phyloP scores from a whole-genome alignment of 169 alveolate genomes.

The Plasmodium gaboni region DNA sequence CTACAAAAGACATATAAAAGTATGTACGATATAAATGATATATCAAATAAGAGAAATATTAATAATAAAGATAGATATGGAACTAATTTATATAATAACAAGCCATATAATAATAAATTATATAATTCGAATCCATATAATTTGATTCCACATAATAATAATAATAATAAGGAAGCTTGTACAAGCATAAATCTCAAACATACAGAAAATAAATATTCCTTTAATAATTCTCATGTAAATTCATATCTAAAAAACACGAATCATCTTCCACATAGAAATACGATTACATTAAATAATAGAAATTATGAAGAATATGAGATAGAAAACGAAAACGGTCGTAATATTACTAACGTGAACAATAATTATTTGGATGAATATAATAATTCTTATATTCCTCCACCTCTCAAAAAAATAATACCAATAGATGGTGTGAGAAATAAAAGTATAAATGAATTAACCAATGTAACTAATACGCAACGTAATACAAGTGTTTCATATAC shows the following conservation, averaged over 20 bases:
- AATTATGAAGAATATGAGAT: no score
- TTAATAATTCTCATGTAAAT: no score
- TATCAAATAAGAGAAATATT: neutral
- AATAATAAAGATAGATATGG: neutral
- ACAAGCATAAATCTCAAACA: no score
- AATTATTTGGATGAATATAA: no score
- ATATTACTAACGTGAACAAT: no score
- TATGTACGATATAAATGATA: slow-evolving; percentile 57
- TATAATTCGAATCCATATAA: neutral
- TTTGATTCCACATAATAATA: neutral
- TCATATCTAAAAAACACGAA: no score
- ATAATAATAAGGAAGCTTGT: neutral
- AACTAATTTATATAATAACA: neutral
- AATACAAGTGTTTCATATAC: no score
- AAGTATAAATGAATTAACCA: neutral
- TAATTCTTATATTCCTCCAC: no score
- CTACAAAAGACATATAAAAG: slow-evolving; percentile 54
- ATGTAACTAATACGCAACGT: neutral
- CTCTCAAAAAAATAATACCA: neutral
- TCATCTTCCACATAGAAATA: no score
- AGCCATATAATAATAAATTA: slow-evolving; percentile 2
- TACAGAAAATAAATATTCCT: no score
- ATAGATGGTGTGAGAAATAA: slow-evolving; percentile 7
- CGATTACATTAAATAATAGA: no score
- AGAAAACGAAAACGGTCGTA: no score